These are phyloP conservation scores for Bjerkandera adusta DNA, from an alignment of 1,284 basidiomycete species.

Conservation along the genomic window DNA sequence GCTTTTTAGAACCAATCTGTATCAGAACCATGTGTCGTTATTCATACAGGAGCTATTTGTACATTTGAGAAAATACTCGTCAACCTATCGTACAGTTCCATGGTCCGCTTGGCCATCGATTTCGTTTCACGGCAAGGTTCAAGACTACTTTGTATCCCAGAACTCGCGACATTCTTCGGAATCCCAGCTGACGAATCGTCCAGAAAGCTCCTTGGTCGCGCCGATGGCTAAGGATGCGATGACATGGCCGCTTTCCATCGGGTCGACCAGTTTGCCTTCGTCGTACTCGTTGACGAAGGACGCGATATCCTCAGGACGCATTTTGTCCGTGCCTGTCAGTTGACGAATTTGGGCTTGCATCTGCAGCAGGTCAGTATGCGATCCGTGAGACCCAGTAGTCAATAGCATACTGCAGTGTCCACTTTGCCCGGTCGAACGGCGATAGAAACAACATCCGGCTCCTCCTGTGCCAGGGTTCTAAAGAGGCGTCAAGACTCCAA, in stretches of 20 bases:
- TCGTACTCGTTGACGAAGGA: constrained; percentile 60
- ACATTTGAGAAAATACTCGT: constrained; percentile 2
- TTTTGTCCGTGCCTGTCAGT: constrained; percentile 42
- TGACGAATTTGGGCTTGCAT: constrained; percentile 66
- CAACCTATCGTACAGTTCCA: constrained; percentile 5
- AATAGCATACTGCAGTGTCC: constrained; percentile 60
- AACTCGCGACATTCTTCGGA: constrained; percentile 59
- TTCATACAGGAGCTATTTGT: constrained; percentile 1
- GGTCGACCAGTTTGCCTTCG: constrained; percentile 66
- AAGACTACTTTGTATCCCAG: constrained; percentile 24
- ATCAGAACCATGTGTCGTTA: too few species aligned
- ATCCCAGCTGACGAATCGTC: constrained; percentile 76
- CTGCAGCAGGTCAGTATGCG: constrained; percentile 34
- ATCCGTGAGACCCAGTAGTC: not conserved
- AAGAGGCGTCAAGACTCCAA: not conserved
- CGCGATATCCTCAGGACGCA: constrained; percentile 37
- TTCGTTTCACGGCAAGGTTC: not conserved
- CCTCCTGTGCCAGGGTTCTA: constrained; percentile 83
- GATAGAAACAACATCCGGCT: constrained; percentile 68
- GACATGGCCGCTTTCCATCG: constrained; percentile 72
- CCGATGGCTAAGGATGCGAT: constrained; percentile 64
- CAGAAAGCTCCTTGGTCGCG: constrained; percentile 59
- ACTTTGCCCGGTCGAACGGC: constrained; percentile 86
- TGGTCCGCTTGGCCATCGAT: not conserved
- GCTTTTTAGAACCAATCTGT: too few species aligned